Evolutionary conservation across 2,329 filamentous ascomycete genomes (phyloP).

Genomic region (Paecilomyces formosus): DNA sequence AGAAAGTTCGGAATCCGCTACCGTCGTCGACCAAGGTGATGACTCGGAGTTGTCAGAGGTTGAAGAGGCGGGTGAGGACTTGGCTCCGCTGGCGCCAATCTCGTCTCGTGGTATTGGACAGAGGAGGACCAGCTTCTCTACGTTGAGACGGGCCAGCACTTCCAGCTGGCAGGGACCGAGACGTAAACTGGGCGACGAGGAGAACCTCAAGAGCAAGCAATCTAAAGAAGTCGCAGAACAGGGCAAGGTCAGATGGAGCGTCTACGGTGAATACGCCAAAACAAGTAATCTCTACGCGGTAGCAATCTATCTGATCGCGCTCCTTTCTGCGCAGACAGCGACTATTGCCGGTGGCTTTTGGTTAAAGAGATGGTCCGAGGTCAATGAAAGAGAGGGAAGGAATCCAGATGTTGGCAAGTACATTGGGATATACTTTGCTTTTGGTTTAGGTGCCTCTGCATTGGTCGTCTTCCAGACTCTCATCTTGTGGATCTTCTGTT

Average conservation of each 20-base stretch:
- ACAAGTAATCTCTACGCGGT: conserved; percentile 87
- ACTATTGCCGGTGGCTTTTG: conserved; percentile 82
- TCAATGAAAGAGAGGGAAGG: conserved; percentile 57
- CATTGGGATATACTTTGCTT: conserved; percentile 90
- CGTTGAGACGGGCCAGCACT: conserved; percentile 81
- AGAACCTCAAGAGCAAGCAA: conserved; percentile 71
- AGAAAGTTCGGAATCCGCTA: conserved; percentile 57
- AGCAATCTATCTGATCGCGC: conserved; percentile 64
- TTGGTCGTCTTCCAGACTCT: conserved; percentile 87
- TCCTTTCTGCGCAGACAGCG: conserved; percentile 72
- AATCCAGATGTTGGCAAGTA: conserved; percentile 82
- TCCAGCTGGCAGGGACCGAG: conserved; percentile 82
- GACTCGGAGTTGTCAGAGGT: conserved; percentile 46
- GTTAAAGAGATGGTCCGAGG: conserved; percentile 88
- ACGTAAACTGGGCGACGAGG: conserved; percentile 77
- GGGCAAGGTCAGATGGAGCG: conserved; percentile 95
- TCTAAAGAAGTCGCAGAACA: conserved; percentile 84
- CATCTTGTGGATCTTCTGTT: conserved; percentile 98
- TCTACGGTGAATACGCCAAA: conserved; percentile 91
- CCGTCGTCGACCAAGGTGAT: conserved; percentile 42
- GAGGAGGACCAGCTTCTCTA: conserved; percentile 62
- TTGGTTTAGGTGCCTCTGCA: conserved; percentile 78
- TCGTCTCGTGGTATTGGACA: conserved; percentile 53
- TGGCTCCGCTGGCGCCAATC: conserved; percentile 72
- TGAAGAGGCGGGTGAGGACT: conserved; percentile 59